Evolutionary conservation across 257 asterid genomes (phyloP).

Genomic region (Gentiana dahurica): DNA sequence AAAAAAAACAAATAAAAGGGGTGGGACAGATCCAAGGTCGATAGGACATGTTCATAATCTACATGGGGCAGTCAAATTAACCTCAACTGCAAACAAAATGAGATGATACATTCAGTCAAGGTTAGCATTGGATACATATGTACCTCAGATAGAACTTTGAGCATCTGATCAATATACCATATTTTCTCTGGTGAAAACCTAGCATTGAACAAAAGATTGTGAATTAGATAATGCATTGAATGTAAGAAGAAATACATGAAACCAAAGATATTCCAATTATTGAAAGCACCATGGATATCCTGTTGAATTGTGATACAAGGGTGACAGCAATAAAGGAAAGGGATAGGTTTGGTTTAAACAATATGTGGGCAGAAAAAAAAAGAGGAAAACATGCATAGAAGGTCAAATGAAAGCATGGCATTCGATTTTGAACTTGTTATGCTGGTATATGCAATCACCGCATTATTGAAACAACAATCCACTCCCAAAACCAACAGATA

Average conservation of each 20-base stretch:
- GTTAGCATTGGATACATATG: neutral
- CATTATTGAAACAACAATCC: neutral
- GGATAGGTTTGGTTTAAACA: neutral
- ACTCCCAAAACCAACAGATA: constrained; percentile 1
- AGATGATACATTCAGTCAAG: neutral
- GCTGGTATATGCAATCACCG: no score
- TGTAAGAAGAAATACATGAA: constrained; percentile 9
- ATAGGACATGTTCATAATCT: no score
- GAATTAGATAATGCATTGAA: constrained; percentile 19
- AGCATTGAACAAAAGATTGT: constrained; percentile 26
- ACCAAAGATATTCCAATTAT: constrained; percentile 1
- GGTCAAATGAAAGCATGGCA: no score
- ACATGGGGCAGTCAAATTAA: no score
- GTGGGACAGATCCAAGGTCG: no score
- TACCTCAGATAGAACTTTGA: constrained; percentile 93
- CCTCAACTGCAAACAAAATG: no score
- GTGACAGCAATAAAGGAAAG: neutral
- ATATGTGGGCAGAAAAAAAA: no score
- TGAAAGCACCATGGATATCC: neutral
- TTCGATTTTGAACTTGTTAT: no score
- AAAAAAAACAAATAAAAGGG: no score
- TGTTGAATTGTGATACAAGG: neutral
- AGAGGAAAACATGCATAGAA: no score
- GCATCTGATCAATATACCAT: constrained; percentile 97
- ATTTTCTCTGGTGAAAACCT: constrained; percentile 90